Evolutionary conservation across 1,139 yeast species (phyloP).

Genomic region (Suhomyces guaymorum): DNA sequence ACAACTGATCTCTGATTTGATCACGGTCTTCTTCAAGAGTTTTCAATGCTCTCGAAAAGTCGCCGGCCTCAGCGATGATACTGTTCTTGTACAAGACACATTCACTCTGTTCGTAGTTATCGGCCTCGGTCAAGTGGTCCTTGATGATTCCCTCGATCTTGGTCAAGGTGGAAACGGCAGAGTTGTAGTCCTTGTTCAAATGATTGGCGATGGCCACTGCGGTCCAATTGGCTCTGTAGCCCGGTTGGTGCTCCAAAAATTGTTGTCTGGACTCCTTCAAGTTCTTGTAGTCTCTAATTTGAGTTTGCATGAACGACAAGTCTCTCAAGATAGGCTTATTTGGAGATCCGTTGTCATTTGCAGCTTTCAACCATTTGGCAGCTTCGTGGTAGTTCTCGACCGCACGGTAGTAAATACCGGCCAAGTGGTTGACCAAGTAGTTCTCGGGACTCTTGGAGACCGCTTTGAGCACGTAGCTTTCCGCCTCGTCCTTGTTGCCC

Average conservation of each 20-base stretch:
- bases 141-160: constrained; percentile 74
- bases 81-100: constrained; percentile 72
- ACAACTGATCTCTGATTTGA: constrained; percentile 62
- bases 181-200: constrained; percentile 62
- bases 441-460: constrained; percentile 54
- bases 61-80: constrained; percentile 64
- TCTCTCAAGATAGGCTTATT: constrained; percentile 83
- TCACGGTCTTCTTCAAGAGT: constrained; percentile 55
- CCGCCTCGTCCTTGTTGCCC: constrained; percentile 67
- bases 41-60: constrained; percentile 61
- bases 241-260: constrained; percentile 75
- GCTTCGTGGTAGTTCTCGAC: constrained; percentile 74
- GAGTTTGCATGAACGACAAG: constrained; percentile 76
- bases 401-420: constrained; percentile 80
- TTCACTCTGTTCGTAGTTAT: constrained; percentile 78
- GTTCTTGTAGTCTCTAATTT: constrained; percentile 69
- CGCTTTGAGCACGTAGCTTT: constrained; percentile 60
- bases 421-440: constrained; percentile 79
- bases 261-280: constrained; percentile 65
- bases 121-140: constrained; percentile 66
- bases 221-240: constrained; percentile 91
- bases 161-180: constrained; percentile 69
- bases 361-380: constrained; percentile 74
- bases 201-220: constrained; percentile 85
- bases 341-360: constrained; percentile 75